Evolutionary conservation across 1,139 yeast genomes (phyloP).

Genomic region (Saccharomyces uvarum): DNA sequence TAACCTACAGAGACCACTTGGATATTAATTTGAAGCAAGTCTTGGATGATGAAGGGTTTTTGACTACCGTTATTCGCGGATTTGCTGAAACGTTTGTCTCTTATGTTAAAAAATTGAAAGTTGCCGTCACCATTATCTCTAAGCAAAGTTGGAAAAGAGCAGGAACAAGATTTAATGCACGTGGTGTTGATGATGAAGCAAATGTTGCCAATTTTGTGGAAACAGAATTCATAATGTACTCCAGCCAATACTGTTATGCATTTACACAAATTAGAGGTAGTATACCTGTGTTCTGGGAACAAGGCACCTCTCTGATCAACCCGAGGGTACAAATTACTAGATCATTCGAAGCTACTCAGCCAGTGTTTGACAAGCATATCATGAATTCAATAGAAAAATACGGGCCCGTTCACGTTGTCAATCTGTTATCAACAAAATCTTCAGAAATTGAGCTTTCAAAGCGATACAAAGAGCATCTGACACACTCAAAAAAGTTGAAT

Average conservation of each 20-base stretch:
- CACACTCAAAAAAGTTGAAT: conserved; percentile 29
- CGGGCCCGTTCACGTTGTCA: conserved; percentile 82
- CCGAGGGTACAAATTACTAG: conserved; percentile 88
- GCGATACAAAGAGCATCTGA: conserved; percentile 54
- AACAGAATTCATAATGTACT: conserved; percentile 71
- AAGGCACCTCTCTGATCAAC: conserved; percentile 70
- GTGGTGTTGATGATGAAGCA: conserved; percentile 94
- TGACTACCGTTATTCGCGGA: conserved; percentile 90
- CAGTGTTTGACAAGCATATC: conserved; percentile 80
- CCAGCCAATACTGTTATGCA: conserved; percentile 56
- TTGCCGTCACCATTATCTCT: conserved; percentile 69
- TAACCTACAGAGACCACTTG: conserved; percentile 63
- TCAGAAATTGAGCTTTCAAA: conserved; percentile 68
- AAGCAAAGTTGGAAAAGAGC: conserved; percentile 95
- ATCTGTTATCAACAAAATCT: conserved; percentile 70
- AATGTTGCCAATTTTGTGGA: conserved; percentile 95
- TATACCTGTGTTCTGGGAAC: conserved; percentile 97
- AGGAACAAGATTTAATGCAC: conserved; percentile 86
- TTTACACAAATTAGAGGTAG: conserved; percentile 89
- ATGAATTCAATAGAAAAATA: conserved; percentile 60
- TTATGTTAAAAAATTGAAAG: conserved; percentile 43
- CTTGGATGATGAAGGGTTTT: conserved; percentile 68
- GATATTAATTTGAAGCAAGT: conserved; percentile 50
- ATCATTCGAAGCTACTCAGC: conserved; percentile 86
- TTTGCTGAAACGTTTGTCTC: conserved; percentile 74